phyloP scores from a whole-genome alignment of 305 asterid genomes.

The Fraxinus baroniana region DNA sequence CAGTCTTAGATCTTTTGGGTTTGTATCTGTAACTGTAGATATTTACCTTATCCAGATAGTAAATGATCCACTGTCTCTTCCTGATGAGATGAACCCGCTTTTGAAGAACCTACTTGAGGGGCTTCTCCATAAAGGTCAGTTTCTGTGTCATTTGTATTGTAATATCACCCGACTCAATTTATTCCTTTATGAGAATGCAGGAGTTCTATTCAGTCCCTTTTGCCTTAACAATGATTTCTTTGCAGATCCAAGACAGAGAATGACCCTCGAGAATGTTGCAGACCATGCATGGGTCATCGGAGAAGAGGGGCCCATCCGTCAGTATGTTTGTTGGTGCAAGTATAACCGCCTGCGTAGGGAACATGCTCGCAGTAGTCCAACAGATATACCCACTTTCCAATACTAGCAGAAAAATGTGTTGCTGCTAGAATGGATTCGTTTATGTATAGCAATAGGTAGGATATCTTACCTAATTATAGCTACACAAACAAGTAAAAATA shows the following conservation, averaged over 20 bases:
- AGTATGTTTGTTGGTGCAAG: constrained; percentile 72
- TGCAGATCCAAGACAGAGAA: constrained; percentile 65
- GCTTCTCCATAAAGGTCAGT: constrained; percentile 82
- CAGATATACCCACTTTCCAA: constrained; percentile 12
- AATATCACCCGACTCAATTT: neutral
- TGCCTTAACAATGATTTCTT: neutral
- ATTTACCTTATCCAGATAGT: constrained; percentile 52
- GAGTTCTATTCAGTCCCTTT: neutral
- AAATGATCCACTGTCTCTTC: constrained; percentile 45
- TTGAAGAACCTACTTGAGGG: constrained; percentile 73
- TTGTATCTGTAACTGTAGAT: constrained; percentile 1
- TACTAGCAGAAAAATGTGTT: constrained; percentile 6
- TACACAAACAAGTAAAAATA: neutral
- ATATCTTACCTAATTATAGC: neutral
- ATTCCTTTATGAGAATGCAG: neutral
- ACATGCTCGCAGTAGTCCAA: constrained; percentile 24
- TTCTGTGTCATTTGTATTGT: neutral
- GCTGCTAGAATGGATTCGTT: neutral
- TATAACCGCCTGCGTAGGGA: constrained; percentile 33
- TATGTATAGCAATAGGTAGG: neutral
- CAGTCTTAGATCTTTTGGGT: neutral
- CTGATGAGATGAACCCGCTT: constrained; percentile 59
- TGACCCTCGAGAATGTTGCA: constrained; percentile 58
- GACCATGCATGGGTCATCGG: constrained; percentile 71
- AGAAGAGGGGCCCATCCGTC: constrained; percentile 60